Evolutionary conservation across 768 basidiomycete genomes (phyloP), one percentile per base, ranked within the genome.

Genomic region (Russula vinacea): DNA sequence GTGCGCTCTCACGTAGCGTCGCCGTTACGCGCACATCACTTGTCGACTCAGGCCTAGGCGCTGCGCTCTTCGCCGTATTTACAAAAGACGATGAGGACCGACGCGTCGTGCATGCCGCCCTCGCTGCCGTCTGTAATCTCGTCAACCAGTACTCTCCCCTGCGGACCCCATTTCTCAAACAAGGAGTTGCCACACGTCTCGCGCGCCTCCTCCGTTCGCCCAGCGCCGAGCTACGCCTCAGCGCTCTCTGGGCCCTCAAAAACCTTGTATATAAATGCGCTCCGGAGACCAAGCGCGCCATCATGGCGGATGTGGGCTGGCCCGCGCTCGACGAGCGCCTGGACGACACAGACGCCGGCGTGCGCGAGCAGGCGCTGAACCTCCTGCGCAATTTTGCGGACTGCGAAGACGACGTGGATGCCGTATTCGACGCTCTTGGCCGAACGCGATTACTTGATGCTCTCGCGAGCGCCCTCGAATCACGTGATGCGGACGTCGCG

Each of bases 141-240:
- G 84, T 95, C 9, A 87, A 86, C 58, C 90, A 92, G 58, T 94
- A 92, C 74, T 93, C 92, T 13, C 92, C 93, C 8, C 72, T 94
- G 67, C 78, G 86, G 65, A 76, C 91, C 87, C 80, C 79, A 8
- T 81, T 90, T 62, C 75, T 94, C 16, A 83, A 85, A 37, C 79
- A 88, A 62, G 89, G 88, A 0, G 76, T 90, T 0, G 78, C 94
- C 60, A 76, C 81, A 1, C 76, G 89, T 1, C 77, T 95, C 10
- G 82, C 87, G 33, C 77, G 82, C 55, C 75, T 94, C 1, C 73
- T 88, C 4, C 73, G 76, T 32, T 77, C 77, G 9, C 77, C 77
- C 0, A 85, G 91, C 64, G 77, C 80, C 10, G 78, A 80, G 0
- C 76, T 94, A 8, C 78, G 84, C 8, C 72, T 88, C 33, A 92